These are phyloP conservation scores for Prinsepia uniflora DNA, from an alignment of 306 rosid genomes.

Conservation along the genomic window DNA sequence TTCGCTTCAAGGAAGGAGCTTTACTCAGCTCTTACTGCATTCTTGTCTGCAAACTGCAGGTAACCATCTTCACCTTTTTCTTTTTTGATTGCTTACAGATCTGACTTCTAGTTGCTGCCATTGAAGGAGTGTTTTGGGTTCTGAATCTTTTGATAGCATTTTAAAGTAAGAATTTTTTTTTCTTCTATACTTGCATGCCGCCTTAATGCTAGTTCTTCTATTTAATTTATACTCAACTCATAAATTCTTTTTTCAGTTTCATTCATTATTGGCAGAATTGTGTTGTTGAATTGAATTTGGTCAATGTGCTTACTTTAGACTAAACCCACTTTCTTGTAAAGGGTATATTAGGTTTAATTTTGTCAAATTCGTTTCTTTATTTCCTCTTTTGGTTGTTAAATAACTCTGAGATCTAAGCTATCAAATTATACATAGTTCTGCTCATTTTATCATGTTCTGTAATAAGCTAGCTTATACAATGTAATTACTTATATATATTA, in stretches of 20 bases:
- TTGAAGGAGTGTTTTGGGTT: slow-evolving; percentile 16
- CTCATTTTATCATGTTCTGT: not conserved
- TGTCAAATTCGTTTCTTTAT: slow-evolving; percentile 13
- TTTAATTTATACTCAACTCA: not conserved
- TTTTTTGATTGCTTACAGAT: slow-evolving; percentile 35
- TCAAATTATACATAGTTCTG: slow-evolving; percentile 3
- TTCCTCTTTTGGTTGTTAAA: slow-evolving; percentile 37
- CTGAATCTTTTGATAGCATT: not conserved
- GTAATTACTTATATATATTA: not conserved
- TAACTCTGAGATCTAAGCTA: slow-evolving; percentile 23
- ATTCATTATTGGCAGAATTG: not conserved
- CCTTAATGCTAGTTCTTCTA: not conserved
- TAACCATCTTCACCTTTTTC: slow-evolving; percentile 17
- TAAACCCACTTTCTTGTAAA: slow-evolving; percentile 12
- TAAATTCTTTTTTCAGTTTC: not conserved
- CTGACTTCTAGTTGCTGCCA: slow-evolving; percentile 29
- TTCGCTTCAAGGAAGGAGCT: slow-evolving; percentile 17
- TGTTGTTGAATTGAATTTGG: slow-evolving; percentile 34
- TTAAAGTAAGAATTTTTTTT: not conserved
- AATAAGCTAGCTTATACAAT: not conserved
- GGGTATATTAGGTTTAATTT: not conserved
- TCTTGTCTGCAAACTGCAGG: slow-evolving; percentile 16
- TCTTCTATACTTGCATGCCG: not conserved
- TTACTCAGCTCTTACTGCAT: slow-evolving; percentile 20
- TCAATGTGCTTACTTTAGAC: slow-evolving; percentile 30